Evolutionary conservation across 1,284 basidiomycete species (phyloP), one percentile per base, ranked within the genome.

Genomic region (Marasmius sp.): DNA sequence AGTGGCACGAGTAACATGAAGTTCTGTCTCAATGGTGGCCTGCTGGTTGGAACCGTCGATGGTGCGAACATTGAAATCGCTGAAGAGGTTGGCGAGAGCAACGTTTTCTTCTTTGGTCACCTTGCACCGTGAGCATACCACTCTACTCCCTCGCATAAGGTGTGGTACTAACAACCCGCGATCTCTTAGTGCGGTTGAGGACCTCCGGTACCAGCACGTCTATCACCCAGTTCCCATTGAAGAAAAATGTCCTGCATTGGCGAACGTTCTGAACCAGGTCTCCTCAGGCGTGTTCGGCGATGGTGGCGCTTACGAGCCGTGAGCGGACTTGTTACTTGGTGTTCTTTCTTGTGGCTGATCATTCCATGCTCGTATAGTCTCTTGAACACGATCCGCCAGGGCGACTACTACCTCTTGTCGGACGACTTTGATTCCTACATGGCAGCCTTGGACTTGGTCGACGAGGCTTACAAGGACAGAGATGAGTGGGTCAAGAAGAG

Each of bases 11-110:
- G 91, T 41, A 96, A 97, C 82, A 97, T 97, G 94, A 97, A 97
- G 79, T 92, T 92, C 79, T 89, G 89, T 70, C 72, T 94, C 53
- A 95, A 95, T 69, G 94, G 95, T 53, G 94, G 93, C n/a, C 77
- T 97, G 52, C 79, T 96, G 6, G 75, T 91, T 53, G 90, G 89
- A 34, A 92, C 90, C 37, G 89, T 92, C 64, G 93, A 97, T 75
- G 95, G 95, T 63, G 95, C 95, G 22, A 96, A 95, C 72, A 94
- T 97, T 64, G 95, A 97, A 78, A 97, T 97, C 67, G 94, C 93
- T 2, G 93, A 97, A 72, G 94, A 96, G 74, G 77, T 82, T 57
- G 81, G 80, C 51, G 80, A 82, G 69, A 78, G 71, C 66, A 83
- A 83, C 64, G 81, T 83, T 70, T 90, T 93, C 84, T 93, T 93